Evolutionary conservation across 225 moss, liverwort and hornwort genomes (phyloP).

Genomic region (Marchantia polymorpha): DNA sequence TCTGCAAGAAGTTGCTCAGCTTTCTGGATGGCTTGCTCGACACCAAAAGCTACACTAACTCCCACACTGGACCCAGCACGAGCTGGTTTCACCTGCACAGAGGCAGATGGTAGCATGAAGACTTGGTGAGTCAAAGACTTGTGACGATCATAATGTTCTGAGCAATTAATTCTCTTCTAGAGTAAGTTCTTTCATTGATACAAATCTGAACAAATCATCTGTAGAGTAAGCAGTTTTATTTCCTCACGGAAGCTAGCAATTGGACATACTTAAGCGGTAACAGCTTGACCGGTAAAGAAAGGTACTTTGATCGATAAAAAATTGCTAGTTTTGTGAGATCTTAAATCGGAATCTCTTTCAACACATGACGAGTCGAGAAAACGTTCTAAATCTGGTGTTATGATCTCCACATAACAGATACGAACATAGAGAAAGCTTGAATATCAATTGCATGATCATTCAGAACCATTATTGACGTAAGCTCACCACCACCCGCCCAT

Average conservation of each 20-base stretch:
- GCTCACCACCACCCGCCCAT: conserved; percentile 82
- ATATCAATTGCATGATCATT: neutral
- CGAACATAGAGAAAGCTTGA: neutral
- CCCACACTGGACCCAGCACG: conserved; percentile 94
- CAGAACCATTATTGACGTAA: neutral
- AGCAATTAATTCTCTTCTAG: neutral
- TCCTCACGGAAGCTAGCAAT: neutral
- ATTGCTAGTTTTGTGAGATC: no score
- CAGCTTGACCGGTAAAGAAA: no score
- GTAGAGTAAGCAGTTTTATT: neutral
- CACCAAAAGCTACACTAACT: conserved; percentile 77
- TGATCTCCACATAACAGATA: neutral
- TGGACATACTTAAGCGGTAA: neutral
- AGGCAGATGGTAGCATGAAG: neutral
- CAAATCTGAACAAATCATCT: neutral
- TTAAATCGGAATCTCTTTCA: no score
- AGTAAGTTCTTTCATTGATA: neutral
- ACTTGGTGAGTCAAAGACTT: neutral
- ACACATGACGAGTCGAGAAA: no score
- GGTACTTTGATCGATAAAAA: no score
- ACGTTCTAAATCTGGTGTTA: no score
- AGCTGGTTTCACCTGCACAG: conserved; percentile 83
- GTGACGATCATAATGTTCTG: neutral
- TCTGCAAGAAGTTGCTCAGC: conserved; percentile 54
- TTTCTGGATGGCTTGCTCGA: conserved; percentile 48